phyloP scores from a whole-genome alignment of 2,329 filamentous ascomycete genomes.

The Neurospora sp. region DNA sequence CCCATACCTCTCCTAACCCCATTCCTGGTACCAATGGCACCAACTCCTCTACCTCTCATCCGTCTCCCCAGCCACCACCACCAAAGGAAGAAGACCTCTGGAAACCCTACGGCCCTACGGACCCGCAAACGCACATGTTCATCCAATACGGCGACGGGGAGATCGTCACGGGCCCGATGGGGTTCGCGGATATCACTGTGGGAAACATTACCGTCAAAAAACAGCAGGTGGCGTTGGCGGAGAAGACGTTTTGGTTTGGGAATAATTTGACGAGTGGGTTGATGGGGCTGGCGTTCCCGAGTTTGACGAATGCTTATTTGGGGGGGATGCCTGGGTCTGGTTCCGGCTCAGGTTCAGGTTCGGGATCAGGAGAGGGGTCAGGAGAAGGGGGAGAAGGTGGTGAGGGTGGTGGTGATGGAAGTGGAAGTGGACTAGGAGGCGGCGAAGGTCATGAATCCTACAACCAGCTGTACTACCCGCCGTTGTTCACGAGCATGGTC shows the following conservation, averaged over 20 bases:
- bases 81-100: constrained; percentile 27
- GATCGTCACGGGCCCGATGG: constrained; percentile 36
- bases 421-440: background rate
- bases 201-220: constrained; percentile 33
- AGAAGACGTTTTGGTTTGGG: constrained; percentile 39
- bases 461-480: constrained; percentile 33
- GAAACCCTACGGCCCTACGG: constrained; percentile 22
- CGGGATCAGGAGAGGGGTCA: too few species aligned
- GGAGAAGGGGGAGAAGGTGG: too few species aligned
- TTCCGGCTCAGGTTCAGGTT: too few species aligned
- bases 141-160: constrained; percentile 40
- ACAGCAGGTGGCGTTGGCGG: constrained; percentile 40
- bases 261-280: constrained; percentile 42
- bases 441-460: constrained; percentile 26
- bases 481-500: constrained; percentile 39
- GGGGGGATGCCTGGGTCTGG: constrained; percentile 16
- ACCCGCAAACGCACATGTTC: constrained; percentile 33
- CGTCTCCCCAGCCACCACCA: constrained; percentile 8
- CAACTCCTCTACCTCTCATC: background rate
- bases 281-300: constrained; percentile 40
- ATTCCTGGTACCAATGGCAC: background rate
- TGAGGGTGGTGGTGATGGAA: too few species aligned
- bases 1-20: background rate
- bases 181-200: constrained; percentile 34
- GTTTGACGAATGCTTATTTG: constrained; percentile 37